phyloP scores from a whole-genome alignment of 2,329 filamentous ascomycete species.

The Botryotinia narcissicola region DNA sequence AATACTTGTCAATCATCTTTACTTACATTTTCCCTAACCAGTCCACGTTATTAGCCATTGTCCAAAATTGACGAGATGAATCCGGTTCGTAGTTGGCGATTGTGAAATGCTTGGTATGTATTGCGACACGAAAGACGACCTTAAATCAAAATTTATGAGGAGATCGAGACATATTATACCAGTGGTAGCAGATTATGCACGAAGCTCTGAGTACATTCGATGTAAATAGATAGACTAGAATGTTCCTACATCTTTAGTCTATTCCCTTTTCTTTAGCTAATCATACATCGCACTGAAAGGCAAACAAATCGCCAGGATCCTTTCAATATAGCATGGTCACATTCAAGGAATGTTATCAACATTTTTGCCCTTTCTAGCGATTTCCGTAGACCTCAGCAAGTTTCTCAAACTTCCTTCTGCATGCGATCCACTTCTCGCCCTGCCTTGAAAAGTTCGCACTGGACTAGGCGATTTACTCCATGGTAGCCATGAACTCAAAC shows the following conservation, averaged over 20 bases:
- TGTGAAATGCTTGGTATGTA: background rate
- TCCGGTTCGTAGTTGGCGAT: background rate
- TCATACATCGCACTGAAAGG: background rate
- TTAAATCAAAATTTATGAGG: background rate
- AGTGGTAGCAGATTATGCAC: background rate
- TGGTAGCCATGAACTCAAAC: conserved; percentile 37
- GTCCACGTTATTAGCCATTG: background rate
- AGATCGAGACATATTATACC: background rate
- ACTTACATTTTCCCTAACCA: background rate
- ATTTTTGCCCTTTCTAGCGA: conserved; percentile 36
- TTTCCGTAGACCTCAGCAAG: conserved; percentile 45
- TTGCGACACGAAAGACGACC: background rate
- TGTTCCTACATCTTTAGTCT: background rate
- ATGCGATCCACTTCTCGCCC: conserved; percentile 42
- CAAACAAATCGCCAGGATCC: background rate
- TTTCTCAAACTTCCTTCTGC: conserved; percentile 57
- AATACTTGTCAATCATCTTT: background rate
- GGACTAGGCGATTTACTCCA: conserved; percentile 27
- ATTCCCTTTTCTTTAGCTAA: background rate
- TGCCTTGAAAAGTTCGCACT: conserved; percentile 28
- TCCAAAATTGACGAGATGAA: background rate
- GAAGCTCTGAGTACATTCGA: background rate
- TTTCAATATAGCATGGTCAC: background rate
- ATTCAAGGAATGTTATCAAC: conserved; percentile 27
- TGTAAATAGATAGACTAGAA: background rate